Percentiles rank a stretch among this genome's conserved stretches.
These are phyloP conservation scores for Penicillium sp. DNA, from an alignment of 2,329 filamentous ascomycete genomes.

Conservation along the genomic window DNA sequence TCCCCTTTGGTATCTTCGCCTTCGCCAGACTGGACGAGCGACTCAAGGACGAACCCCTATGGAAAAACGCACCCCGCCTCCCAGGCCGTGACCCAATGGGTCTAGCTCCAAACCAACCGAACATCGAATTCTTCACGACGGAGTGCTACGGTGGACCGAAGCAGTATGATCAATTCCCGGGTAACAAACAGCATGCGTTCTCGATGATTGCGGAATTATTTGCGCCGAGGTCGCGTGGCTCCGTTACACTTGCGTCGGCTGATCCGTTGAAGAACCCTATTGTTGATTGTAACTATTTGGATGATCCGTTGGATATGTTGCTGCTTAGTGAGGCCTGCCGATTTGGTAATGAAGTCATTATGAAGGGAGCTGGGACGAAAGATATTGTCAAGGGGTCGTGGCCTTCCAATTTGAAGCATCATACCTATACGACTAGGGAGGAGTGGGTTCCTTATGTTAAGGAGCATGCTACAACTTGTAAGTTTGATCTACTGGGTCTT, in stretches of 20 bases:
- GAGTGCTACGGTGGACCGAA: slow-evolving; percentile 63
- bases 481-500: slow-evolving; percentile 20
- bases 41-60: slow-evolving; percentile 55
- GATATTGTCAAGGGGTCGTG: slow-evolving; percentile 61
- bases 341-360: slow-evolving; percentile 62
- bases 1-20: slow-evolving; percentile 64
- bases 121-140: slow-evolving; percentile 63
- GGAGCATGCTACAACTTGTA: slow-evolving; percentile 62
- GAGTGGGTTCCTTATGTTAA: slow-evolving; percentile 60
- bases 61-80: slow-evolving; percentile 51
- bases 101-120: slow-evolving; percentile 56
- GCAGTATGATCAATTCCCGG: slow-evolving; percentile 56
- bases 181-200: slow-evolving; percentile 57
- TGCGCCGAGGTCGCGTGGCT: slow-evolving; percentile 57
- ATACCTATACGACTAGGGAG: slow-evolving; percentile 54
- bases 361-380: slow-evolving; percentile 58
- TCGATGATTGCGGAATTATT: slow-evolving; percentile 61
- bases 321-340: slow-evolving; percentile 60
- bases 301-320: slow-evolving; percentile 58
- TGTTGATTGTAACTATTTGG: slow-evolving; percentile 60
- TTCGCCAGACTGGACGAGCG: slow-evolving; percentile 63
- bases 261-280: slow-evolving; percentile 55
- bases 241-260: slow-evolving; percentile 51
- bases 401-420: slow-evolving; percentile 55
- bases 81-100: slow-evolving; percentile 64